Percentiles rank a stretch among this genome's conserved stretches.
Evolutionary conservation across 225 moss, liverwort and hornwort species (phyloP).

Genomic region (Climacium dendroides): DNA sequence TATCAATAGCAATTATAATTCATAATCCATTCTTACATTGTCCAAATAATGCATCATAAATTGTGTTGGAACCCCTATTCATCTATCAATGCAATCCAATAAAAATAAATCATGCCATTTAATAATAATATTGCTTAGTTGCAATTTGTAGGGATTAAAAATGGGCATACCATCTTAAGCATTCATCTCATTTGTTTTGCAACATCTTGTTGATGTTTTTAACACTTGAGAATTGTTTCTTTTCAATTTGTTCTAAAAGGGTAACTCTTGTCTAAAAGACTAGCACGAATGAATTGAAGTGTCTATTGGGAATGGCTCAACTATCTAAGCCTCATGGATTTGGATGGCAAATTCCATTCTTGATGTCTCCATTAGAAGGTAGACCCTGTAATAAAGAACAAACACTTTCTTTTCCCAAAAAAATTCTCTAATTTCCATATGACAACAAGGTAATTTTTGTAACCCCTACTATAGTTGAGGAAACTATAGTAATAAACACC

Average conservation of each 20-base stretch:
- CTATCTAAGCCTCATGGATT: no score
- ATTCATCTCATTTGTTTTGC: not conserved
- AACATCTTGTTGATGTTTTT: not conserved
- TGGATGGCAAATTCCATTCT: no score
- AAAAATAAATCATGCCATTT: not conserved
- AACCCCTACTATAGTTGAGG: no score
- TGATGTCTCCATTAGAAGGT: no score
- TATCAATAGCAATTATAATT: no score
- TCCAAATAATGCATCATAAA: not conserved
- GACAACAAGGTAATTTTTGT: not conserved
- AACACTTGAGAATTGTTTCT: not conserved
- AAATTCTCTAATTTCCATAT: not conserved
- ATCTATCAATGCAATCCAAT: not conserved
- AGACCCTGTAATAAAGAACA: no score
- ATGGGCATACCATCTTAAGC: accelerated
- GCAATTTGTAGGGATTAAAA: not conserved
- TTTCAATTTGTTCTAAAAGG: not conserved
- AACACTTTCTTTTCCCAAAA: accelerated
- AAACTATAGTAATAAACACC: not conserved
- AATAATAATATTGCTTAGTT: not conserved
- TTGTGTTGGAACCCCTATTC: not conserved
- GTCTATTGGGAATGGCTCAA: no score
- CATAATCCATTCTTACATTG: not conserved
- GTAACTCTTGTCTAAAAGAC: no score
- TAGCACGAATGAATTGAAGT: accelerated